A percentile compares a stretch with the other conserved stretches of the same genome.
Evolutionary conservation across 2,329 filamentous ascomycete species (phyloP).

Genomic region (Corinectria fuckeliana): DNA sequence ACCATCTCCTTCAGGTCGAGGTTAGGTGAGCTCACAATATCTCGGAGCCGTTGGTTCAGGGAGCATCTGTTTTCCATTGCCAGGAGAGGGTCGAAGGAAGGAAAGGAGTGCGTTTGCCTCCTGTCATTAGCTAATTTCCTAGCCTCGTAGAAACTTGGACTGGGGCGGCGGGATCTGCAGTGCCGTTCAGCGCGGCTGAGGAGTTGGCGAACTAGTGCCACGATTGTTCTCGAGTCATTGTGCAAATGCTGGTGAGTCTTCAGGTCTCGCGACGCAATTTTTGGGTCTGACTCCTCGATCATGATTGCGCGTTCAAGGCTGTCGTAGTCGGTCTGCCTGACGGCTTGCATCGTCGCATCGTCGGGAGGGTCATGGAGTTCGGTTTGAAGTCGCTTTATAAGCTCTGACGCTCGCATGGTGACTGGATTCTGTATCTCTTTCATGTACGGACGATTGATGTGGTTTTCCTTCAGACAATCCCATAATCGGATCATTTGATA

Average conservation of each 20-base stretch:
- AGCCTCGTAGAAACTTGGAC: slow-evolving; percentile 42
- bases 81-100: slow-evolving; percentile 36
- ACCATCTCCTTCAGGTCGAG: slow-evolving; percentile 44
- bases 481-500: slow-evolving; percentile 44
- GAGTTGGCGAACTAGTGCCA: slow-evolving; percentile 40
- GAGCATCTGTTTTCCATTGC: slow-evolving; percentile 33
- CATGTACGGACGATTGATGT: slow-evolving; percentile 44
- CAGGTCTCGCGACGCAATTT: slow-evolving; percentile 30
- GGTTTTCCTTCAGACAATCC: slow-evolving; percentile 40
- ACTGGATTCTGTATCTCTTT: slow-evolving; percentile 44
- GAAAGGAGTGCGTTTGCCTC: slow-evolving; percentile 36
- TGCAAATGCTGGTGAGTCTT: slow-evolving; percentile 37
- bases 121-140: slow-evolving; percentile 25
- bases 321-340: slow-evolving; percentile 39
- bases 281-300: slow-evolving; percentile 36
- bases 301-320: slow-evolving; percentile 39
- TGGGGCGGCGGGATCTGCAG: slow-evolving; percentile 28
- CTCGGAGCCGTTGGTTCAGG: slow-evolving; percentile 42
- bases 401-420: slow-evolving; percentile 35
- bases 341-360: slow-evolving; percentile 27
- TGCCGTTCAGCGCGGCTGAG: slow-evolving; percentile 37
- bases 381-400: slow-evolving; percentile 36
- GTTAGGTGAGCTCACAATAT: slow-evolving; percentile 34
- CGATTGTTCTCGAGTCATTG: slow-evolving; percentile 35
- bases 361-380: slow-evolving; percentile 40